These are phyloP conservation scores for Stagonosporopsis rhizophila DNA, from an alignment of 2,329 filamentous ascomycete species.

Conservation along the genomic window DNA sequence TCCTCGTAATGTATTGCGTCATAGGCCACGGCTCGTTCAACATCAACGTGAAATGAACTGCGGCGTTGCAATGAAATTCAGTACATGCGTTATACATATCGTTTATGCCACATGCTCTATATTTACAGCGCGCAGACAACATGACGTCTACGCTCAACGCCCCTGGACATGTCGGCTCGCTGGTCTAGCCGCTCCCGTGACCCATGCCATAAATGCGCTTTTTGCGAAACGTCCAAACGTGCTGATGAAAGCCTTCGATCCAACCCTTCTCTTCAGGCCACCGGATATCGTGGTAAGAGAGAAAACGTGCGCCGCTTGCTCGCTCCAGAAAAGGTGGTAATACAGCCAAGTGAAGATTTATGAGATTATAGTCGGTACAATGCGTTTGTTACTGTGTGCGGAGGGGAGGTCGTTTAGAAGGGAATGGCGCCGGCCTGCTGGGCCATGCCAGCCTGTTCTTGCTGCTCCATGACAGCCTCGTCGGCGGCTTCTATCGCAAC, in stretches of 20 bases:
- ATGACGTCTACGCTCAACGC: conserved; percentile 17
- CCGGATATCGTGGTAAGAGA: conserved; percentile 36
- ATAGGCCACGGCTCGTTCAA: conserved; percentile 1
- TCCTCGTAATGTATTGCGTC: conserved; percentile 38
- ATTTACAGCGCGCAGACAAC: conserved; percentile 39
- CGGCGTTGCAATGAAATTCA: neutral
- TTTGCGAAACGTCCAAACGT: conserved; percentile 32
- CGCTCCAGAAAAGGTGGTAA: conserved; percentile 47
- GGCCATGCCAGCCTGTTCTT: conserved; percentile 42
- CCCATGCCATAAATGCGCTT: conserved; percentile 34
- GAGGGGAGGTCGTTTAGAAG: conserved; percentile 44
- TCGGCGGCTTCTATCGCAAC: conserved; percentile 68
- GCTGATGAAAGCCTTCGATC: conserved; percentile 21
- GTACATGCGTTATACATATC: conserved; percentile 18
- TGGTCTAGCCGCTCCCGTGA: conserved; percentile 16
- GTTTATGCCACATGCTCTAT: conserved; percentile 38
- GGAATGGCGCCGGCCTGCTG: conserved; percentile 45
- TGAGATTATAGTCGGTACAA: conserved; percentile 45
- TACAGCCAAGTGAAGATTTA: conserved; percentile 51
- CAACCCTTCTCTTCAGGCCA: conserved; percentile 34
- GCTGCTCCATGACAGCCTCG: conserved; percentile 52
- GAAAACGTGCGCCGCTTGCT: conserved; percentile 35
- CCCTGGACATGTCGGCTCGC: conserved; percentile 11
- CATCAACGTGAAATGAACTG: neutral
- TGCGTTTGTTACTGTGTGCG: conserved; percentile 15